phyloP scores from a whole-genome alignment of 192 early-diverging fungal species.

The Gonapodya sp. region DNA sequence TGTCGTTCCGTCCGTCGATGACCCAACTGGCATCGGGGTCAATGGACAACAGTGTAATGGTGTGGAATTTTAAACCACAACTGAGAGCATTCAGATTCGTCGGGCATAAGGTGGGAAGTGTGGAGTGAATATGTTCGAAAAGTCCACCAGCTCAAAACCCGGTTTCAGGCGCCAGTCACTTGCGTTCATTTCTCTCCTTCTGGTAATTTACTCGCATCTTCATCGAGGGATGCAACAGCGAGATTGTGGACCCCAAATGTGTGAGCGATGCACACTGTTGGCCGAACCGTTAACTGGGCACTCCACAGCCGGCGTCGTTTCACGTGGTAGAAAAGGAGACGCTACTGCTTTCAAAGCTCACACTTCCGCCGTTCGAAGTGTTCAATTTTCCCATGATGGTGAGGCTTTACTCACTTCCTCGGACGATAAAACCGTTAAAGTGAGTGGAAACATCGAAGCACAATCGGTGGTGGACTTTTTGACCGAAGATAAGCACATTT shows the following conservation, averaged over 20 bases:
- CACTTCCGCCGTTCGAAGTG: slow-evolving; percentile 42
- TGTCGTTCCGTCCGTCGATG: slow-evolving; percentile 47
- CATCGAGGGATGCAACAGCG: slow-evolving; percentile 41
- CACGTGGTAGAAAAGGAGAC: slow-evolving; percentile 40
- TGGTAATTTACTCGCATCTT: slow-evolving; percentile 41
- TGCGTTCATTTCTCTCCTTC: slow-evolving; percentile 40
- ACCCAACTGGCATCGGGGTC: slow-evolving; percentile 43
- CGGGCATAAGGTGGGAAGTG: slow-evolving; percentile 43
- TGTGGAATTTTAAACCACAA: slow-evolving; percentile 56
- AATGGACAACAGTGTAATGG: slow-evolving; percentile 48
- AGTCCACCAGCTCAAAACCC: not conserved
- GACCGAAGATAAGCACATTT: too few species aligned
- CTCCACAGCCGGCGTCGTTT: not conserved
- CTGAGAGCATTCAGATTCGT: slow-evolving; percentile 46
- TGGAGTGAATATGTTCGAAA: not conserved
- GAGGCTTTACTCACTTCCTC: slow-evolving; percentile 35
- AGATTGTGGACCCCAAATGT: slow-evolving; percentile 52
- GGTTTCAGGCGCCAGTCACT: slow-evolving; percentile 37
- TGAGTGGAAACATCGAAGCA: slow-evolving; percentile 15
- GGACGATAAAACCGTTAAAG: slow-evolving; percentile 52
- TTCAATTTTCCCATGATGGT: slow-evolving; percentile 43
- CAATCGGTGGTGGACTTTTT: too few species aligned
- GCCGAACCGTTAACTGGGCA: not conserved
- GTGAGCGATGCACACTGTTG: slow-evolving; percentile 19
- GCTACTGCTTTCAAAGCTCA: slow-evolving; percentile 50